Conservation (phyloP, 305 asterid species). For the Fraxinus dipetala region DNA sequence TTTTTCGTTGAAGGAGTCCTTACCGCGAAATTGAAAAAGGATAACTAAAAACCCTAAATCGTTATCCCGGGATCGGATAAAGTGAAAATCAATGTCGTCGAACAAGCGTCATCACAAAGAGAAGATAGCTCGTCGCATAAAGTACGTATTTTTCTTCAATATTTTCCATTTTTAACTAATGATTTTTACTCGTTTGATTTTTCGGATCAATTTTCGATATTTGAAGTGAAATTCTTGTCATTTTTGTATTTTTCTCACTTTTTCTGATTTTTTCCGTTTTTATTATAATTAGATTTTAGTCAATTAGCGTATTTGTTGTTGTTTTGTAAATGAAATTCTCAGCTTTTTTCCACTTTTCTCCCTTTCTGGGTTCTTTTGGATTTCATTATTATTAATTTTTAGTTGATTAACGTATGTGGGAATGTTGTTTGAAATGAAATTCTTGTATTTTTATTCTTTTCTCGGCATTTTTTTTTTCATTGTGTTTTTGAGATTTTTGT, state of each 20-base stretch:
- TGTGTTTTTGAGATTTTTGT: not conserved
- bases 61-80: not conserved
- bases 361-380: constrained; percentile 1
- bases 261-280: not conserved
- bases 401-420: not conserved
- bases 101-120: constrained; percentile 64
- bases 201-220: not conserved
- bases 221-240: constrained; percentile 6
- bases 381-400: not conserved
- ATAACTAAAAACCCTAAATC: not conserved
- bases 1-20: constrained; percentile 28
- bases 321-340: not conserved
- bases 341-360: not conserved
- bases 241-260: not conserved
- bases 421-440: not conserved
- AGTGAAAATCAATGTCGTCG: constrained; percentile 42
- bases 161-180: not conserved
- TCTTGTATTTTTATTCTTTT: not conserved
- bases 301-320: not conserved
- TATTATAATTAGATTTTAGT: not conserved
- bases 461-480: not conserved
- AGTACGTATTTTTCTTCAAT: constrained; percentile 33
- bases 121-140: constrained; percentile 54
- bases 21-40: constrained; percentile 12
- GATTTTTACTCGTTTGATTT: not conserved